phyloP scores from a whole-genome alignment of 257 asterid genomes.

The Solanum etuberosum region DNA sequence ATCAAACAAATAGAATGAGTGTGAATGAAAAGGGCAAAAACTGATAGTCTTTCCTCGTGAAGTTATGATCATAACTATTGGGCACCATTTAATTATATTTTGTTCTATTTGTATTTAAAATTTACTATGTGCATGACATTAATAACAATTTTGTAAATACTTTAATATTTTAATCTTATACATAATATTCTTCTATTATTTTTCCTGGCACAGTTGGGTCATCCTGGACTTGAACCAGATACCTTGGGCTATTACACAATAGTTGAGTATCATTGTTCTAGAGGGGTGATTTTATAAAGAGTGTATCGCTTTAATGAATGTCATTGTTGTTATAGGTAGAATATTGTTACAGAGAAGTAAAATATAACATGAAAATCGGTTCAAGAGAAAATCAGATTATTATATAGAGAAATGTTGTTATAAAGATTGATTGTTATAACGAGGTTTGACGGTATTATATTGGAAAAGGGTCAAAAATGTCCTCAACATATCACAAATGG shows the following conservation, averaged over 20 bases:
- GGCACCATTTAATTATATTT: background rate
- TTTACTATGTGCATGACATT: background rate
- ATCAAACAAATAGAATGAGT: background rate
- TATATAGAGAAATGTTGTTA: background rate
- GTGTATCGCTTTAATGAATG: too few species aligned
- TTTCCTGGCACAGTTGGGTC: background rate
- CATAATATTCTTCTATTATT: too few species aligned
- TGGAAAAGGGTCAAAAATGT: too few species aligned
- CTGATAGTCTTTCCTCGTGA: too few species aligned
- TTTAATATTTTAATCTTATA: too few species aligned
- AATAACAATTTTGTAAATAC: background rate
- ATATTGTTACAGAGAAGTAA: background rate
- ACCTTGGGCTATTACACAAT: background rate
- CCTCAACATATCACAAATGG: too few species aligned
- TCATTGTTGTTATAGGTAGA: too few species aligned
- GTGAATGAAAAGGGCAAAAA: background rate
- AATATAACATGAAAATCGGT: too few species aligned
- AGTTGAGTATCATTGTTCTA: background rate
- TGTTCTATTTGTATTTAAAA: background rate
- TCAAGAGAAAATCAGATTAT: background rate
- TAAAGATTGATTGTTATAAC: too few species aligned
- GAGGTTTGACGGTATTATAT: too few species aligned
- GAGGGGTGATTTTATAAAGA: background rate
- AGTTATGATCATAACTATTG: too few species aligned
- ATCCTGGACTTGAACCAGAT: too few species aligned